Percentiles rank a stretch among this genome's conserved stretches.
phyloP scores from a whole-genome alignment of 2,329 filamentous ascomycete species.

The Ophiostoma ulmi region DNA sequence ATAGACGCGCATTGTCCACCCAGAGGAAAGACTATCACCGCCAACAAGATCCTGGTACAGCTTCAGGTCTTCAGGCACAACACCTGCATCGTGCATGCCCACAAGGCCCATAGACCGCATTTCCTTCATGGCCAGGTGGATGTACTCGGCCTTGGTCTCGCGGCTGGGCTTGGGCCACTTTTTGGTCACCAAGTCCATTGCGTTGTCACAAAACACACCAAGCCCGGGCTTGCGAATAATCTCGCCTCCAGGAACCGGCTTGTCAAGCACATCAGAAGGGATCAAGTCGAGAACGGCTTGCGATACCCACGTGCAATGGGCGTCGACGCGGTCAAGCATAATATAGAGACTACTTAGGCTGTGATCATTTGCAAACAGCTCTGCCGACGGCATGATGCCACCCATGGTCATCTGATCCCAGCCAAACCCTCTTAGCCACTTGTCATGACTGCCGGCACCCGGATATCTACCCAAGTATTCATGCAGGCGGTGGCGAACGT shows the following conservation, averaged over 20 bases:
- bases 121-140: slow-evolving; percentile 56
- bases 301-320: slow-evolving; percentile 67
- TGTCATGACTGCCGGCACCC: slow-evolving; percentile 41
- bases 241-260: slow-evolving; percentile 57
- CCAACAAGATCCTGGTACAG: slow-evolving; percentile 43
- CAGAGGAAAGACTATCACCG: slow-evolving; percentile 38
- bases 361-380: slow-evolving; percentile 43
- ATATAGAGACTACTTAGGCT: slow-evolving; percentile 53
- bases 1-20: slow-evolving; percentile 60
- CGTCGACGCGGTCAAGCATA: slow-evolving; percentile 65
- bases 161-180: slow-evolving; percentile 53
- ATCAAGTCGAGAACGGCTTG: slow-evolving; percentile 58
- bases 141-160: slow-evolving; percentile 49
- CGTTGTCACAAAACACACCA: slow-evolving; percentile 70
- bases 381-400: slow-evolving; percentile 55
- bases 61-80: slow-evolving; percentile 48
- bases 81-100: slow-evolving; percentile 65
- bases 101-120: slow-evolving; percentile 62
- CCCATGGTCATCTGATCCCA: slow-evolving; percentile 66
- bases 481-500: slow-evolving; percentile 50
- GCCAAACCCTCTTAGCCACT: slow-evolving; percentile 62
- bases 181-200: slow-evolving; percentile 57
- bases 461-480: slow-evolving; percentile 48
- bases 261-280: slow-evolving; percentile 45
- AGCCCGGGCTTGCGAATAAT: slow-evolving; percentile 56